Evolutionary conservation across 345 rosid species (phyloP), one percentile per base, ranked within the genome.

Genomic region (Stellera chamaejasme): DNA sequence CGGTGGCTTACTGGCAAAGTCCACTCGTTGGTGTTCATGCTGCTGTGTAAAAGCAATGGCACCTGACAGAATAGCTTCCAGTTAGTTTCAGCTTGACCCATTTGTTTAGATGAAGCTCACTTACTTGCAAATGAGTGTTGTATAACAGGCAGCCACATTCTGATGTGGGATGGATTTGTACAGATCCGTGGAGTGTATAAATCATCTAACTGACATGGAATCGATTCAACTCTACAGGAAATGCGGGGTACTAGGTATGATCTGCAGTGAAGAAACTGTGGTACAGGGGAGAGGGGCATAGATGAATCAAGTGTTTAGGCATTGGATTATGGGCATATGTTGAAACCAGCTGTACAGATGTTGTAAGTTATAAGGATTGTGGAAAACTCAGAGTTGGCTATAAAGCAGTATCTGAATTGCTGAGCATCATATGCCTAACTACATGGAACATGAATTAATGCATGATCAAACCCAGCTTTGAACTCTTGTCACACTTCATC

Each of bases 281-380:
- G 39, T 32, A 32, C 39, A 32, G 39, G 39, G 9, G 44, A 55
- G 60, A 47, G 50, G 39, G n/a, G 49, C 15, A 43, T 13, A 52
- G 51, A 32, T 54, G 45, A 32, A 50, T 47, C 14, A 50, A 45
- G 56, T 27, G 43, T 59, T 19, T 55, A 49, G 59, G 56, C 25
- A 69, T 55, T 13, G 41, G 58, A 43, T 50, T 63, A 63, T 66
- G 44, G 48, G 51, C 43, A 51, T 19, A 19, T 66, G 44, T 61
- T 67, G 48, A 32, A 59, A 63, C 61, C 57, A 61, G 70, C 54
- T 76, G 75, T 75, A 78, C 73, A 78, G 74, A 69, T 59, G 43
- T 48, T 64, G 66, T 52, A 32, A 32, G 23, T 19, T 19, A 19
- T 1, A 19, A 16, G 65, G 62, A 58, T 27, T 48, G 70, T 42